Evolutionary conservation across 108 stramenopile species (phyloP).

Genomic region (Cylindrotheca fusiformis): DNA sequence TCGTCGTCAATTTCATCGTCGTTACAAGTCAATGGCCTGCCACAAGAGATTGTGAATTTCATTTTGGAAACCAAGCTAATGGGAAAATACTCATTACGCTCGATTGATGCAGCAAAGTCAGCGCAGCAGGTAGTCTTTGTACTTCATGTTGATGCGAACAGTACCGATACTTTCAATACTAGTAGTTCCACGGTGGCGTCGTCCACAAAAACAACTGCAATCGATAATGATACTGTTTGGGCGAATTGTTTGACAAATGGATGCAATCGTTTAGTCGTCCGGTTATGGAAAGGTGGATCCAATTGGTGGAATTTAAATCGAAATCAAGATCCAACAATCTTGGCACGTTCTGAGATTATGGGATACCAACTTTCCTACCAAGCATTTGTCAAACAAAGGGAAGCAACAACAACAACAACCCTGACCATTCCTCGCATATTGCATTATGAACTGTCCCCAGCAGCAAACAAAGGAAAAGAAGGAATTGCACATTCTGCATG

Average conservation of each 20-base stretch:
- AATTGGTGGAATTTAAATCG: slow-evolving; percentile 84
- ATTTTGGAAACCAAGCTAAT: background rate
- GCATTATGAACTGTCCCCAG: slow-evolving; percentile 11
- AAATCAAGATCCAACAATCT: slow-evolving; percentile 22
- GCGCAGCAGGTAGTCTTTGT: slow-evolving; percentile 42
- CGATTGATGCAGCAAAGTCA: slow-evolving; percentile 25
- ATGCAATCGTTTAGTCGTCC: slow-evolving; percentile 38
- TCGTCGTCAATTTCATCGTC: too few relatives aligned
- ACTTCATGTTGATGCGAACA: background rate
- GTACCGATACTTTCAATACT: background rate
- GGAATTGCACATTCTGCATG: slow-evolving; percentile 20
- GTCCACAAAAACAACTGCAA: background rate
- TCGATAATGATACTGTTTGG: slow-evolving; percentile 5
- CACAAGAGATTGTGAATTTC: background rate
- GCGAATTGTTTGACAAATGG: slow-evolving; percentile 17
- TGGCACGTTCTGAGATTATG: slow-evolving; percentile 64
- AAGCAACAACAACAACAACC: background rate
- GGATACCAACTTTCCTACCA: slow-evolving; percentile 56
- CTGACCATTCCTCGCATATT: slow-evolving; percentile 23
- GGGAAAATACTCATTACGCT: background rate
- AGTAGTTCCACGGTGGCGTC: too few relatives aligned
- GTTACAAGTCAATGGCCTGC: too few relatives aligned
- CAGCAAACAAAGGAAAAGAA: too few relatives aligned
- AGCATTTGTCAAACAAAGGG: too few relatives aligned
- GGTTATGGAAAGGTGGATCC: slow-evolving; percentile 70